Conservation (phyloP, 148 eudicot genomes). For the Persicaria maculosa region DNA sequence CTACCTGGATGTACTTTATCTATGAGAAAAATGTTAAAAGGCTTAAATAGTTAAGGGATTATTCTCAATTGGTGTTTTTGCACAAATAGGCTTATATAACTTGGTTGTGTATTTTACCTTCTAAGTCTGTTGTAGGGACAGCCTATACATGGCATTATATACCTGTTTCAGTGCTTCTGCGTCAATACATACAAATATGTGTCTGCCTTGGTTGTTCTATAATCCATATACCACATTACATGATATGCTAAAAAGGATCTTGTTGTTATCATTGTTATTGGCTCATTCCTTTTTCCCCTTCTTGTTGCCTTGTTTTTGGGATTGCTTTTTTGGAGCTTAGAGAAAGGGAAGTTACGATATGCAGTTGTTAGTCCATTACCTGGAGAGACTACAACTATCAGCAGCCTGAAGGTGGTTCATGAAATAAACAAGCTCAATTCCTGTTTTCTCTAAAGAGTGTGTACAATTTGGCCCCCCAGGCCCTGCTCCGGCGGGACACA, state of each 20-base stretch:
- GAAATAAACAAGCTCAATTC: slow-evolving; percentile 4
- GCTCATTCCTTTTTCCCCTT: background rate
- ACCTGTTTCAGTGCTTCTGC: background rate
- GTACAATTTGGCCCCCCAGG: no score
- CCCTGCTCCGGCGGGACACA: no score
- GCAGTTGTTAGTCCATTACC: slow-evolving; percentile 65
- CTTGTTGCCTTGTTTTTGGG: background rate
- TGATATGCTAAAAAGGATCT: background rate
- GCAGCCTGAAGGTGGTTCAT: slow-evolving; percentile 64
- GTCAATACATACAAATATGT: background rate
- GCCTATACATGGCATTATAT: background rate
- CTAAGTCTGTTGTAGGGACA: background rate
- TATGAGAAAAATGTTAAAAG: background rate
- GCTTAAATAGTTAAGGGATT: background rate
- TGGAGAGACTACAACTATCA: slow-evolving; percentile 73
- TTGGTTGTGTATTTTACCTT: background rate
- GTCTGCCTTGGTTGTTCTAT: background rate
- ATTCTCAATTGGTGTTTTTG: background rate
- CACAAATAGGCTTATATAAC: background rate
- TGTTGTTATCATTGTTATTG: slow-evolving; percentile 3
- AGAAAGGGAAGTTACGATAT: slow-evolving; percentile 77
- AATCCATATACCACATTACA: background rate
- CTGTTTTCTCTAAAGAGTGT: background rate
- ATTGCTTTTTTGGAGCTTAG: slow-evolving; percentile 26
- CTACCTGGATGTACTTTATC: background rate